Percentiles rank a stretch among this genome's conserved stretches.
These are phyloP conservation scores for Nothomitra cinnamomea DNA, from an alignment of 2,329 filamentous ascomycete genomes.

Conservation along the genomic window DNA sequence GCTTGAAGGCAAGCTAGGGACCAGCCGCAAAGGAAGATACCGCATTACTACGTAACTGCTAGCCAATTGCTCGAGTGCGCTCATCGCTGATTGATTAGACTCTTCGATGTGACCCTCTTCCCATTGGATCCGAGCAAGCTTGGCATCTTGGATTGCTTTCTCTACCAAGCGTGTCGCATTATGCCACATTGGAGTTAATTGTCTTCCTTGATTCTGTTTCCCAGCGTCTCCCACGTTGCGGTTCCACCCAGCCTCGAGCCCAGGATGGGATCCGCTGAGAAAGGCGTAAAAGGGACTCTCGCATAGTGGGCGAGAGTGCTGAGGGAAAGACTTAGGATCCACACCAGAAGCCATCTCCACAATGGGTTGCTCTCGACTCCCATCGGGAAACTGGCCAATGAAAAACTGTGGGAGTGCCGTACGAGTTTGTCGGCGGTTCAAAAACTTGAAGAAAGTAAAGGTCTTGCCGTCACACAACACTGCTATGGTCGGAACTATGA, in stretches of 20 bases:
- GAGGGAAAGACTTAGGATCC: background rate
- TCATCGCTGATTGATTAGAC: background rate
- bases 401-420: background rate
- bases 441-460: background rate
- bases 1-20: background rate
- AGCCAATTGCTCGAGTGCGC: background rate
- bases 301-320: background rate
- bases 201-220: background rate
- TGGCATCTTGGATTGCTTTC: background rate
- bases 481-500: background rate
- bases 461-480: background rate
- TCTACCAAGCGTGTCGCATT: background rate
- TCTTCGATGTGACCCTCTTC: background rate
- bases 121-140: background rate
- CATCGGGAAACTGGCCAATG: background rate
- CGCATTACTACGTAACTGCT: background rate
- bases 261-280: background rate
- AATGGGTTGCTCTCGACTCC: background rate
- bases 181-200: background rate
- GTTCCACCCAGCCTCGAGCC: background rate
- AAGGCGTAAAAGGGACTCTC: background rate
- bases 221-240: background rate
- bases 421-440: background rate
- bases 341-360: background rate
- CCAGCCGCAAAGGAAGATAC: background rate